A percentile compares a stretch with the other conserved stretches of the same genome.
Conservation (phyloP, 805 yeast genomes). For the Pichia eremophila region DNA sequence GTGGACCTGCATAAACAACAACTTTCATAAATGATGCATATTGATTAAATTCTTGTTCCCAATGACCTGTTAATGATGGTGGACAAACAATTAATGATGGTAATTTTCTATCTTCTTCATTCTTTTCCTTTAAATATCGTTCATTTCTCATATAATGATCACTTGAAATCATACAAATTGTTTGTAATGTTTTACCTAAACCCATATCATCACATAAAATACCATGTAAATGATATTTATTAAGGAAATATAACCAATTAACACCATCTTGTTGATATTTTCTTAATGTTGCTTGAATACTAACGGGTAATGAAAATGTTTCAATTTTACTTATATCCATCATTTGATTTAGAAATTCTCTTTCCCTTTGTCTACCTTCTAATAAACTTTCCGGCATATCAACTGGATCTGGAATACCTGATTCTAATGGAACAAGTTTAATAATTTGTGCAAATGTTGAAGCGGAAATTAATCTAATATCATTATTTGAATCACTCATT, state of each 20-base stretch:
- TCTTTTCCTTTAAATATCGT: constrained; percentile 49
- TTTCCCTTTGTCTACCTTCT: constrained; percentile 84
- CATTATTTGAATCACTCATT: constrained; percentile 91
- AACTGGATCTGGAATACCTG: constrained; percentile 92
- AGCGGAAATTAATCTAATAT: constrained; percentile 83
- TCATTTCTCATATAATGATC: constrained; percentile 83
- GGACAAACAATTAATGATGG: constrained; percentile 92
- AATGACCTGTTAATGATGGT: constrained; percentile 95
- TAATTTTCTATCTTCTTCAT: constrained; percentile 59
- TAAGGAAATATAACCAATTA: constrained; percentile 93
- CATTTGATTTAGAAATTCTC: constrained; percentile 94
- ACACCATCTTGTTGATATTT: constrained; percentile 98
- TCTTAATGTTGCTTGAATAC: constrained; percentile 85
- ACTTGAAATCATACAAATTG: constrained; percentile 93
- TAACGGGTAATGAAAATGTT: constrained; percentile 80
- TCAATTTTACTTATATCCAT: constrained; percentile 91
- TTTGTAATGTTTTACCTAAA: constrained; percentile 91
- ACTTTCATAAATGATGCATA: constrained; percentile 83
- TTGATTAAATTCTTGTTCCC: constrained; percentile 91
- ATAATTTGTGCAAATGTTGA: constrained; percentile 95
- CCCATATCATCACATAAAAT: constrained; percentile 99
- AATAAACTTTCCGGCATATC: constrained; percentile 80
- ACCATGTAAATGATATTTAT: constrained; percentile 92
- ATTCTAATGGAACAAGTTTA: constrained; percentile 91
- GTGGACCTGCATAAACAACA: constrained; percentile 89